phyloP scores from a whole-genome alignment of 305 asterid species.

The Plantago rigida region DNA sequence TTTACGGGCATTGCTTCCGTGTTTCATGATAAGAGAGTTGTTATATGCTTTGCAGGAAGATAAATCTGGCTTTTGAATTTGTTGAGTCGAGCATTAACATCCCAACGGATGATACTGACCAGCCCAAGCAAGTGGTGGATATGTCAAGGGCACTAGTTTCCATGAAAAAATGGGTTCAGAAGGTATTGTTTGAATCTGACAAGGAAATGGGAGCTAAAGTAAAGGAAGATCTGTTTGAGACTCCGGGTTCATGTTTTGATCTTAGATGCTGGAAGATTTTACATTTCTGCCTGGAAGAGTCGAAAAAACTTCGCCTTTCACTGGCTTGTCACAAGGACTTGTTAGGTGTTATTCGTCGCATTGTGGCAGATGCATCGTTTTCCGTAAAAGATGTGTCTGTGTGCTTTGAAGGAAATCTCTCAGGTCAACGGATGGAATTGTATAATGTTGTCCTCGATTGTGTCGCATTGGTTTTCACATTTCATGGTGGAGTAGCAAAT shows the following conservation, averaged over 20 bases:
- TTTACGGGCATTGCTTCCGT: conserved; percentile 6
- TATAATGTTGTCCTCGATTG: conserved; percentile 50
- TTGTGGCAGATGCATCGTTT: conserved; percentile 40
- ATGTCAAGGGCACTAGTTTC: conserved; percentile 50
- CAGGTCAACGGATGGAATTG: conserved; percentile 36
- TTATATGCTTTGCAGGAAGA: conserved; percentile 51
- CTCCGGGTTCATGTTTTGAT: conserved; percentile 47
- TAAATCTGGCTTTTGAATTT: conserved; percentile 52
- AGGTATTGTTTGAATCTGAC: conserved; percentile 50
- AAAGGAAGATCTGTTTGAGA: conserved; percentile 29
- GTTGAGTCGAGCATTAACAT: conserved; percentile 36
- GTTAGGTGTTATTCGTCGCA: conserved; percentile 49
- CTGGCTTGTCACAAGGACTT: conserved; percentile 56
- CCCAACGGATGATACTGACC: conserved; percentile 27
- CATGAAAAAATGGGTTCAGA: conserved; percentile 65
- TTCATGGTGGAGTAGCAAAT: conserved; percentile 64
- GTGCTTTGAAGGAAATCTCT: conserved; percentile 25
- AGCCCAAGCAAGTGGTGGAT: conserved; percentile 45
- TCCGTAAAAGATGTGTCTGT: conserved; percentile 24
- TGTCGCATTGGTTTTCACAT: conserved; percentile 50
- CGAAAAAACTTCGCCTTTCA: conserved; percentile 36
- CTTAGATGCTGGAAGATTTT: conserved; percentile 65
- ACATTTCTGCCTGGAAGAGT: conserved; percentile 71
- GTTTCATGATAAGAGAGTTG: conserved; percentile 22
- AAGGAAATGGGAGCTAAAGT: conserved; percentile 42